Conservation (phyloP, 2,329 filamentous ascomycete species). For the Sordariomycetes sp. region DNA sequence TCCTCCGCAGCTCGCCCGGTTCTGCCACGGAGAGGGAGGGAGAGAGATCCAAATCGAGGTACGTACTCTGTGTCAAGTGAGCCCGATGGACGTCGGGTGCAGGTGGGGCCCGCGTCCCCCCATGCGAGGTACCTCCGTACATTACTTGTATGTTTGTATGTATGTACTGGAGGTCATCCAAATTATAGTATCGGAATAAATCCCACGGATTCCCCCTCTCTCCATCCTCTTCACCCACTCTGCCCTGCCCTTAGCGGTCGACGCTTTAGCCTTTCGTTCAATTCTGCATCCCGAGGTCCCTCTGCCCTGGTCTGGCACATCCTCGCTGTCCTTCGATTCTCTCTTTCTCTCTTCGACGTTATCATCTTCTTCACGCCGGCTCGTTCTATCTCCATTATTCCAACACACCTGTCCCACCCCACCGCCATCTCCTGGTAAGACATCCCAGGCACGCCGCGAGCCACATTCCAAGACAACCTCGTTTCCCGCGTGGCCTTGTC, state of each 20-base stretch:
- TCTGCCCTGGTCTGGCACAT: constrained; percentile 4
- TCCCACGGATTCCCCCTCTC: not conserved
- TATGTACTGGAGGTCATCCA: not conserved
- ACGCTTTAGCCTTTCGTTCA: not conserved
- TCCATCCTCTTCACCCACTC: not conserved
- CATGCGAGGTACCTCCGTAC: no score
- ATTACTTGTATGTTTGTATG: no score
- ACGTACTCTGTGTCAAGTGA: not conserved
- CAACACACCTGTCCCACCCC: not conserved
- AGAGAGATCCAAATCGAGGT: no score
- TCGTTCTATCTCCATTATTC: not conserved
- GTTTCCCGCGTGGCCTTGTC: not conserved
- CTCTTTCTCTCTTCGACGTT: not conserved
- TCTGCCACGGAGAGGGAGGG: no score
- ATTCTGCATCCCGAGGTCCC: not conserved
- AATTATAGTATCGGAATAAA: not conserved
- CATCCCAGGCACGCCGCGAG: not conserved
- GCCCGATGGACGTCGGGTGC: no score
- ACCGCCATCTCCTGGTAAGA: not conserved
- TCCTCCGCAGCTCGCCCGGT: no score
- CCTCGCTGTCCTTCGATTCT: constrained; percentile 1
- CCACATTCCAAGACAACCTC: constrained; percentile 1
- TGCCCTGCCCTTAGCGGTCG: not conserved
- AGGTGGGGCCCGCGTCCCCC: no score
- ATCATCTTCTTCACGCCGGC: not conserved